Conservation (phyloP, 73 alveolate species). For the Effrenium voratum region DNA sequence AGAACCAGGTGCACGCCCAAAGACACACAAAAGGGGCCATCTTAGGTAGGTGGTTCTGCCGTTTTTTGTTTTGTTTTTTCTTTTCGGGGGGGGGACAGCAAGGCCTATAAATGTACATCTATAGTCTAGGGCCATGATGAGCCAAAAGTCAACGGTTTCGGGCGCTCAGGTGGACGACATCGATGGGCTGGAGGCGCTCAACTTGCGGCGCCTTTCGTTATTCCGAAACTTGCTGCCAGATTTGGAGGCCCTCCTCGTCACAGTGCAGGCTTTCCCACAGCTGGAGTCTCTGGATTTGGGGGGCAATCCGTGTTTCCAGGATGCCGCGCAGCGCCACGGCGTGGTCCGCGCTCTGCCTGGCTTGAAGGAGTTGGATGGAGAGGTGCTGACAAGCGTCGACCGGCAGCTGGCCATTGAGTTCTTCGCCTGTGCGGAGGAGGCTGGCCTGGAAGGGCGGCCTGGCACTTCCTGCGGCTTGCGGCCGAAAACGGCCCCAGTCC, state of each 20-base stretch:
- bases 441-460: slow-evolving; percentile 62
- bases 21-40: too few species aligned
- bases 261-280: background rate
- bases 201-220: slow-evolving; percentile 17
- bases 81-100: too few species aligned
- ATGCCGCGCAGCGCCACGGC: slow-evolving; percentile 50
- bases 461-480: slow-evolving; percentile 35
- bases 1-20: too few species aligned
- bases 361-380: slow-evolving; percentile 77
- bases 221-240: slow-evolving; percentile 49
- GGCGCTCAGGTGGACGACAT: slow-evolving; percentile 12
- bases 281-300: slow-evolving; percentile 60
- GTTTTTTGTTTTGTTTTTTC: too few species aligned
- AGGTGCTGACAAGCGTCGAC: slow-evolving; percentile 37
- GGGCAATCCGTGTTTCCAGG: slow-evolving; percentile 87
- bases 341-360: slow-evolving; percentile 40
- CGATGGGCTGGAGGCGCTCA: slow-evolving; percentile 38
- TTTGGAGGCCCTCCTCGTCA: slow-evolving; percentile 30
- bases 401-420: slow-evolving; percentile 87
- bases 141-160: too few species aligned
- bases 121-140: too few species aligned
- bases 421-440: slow-evolving; percentile 67
- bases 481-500: slow-evolving; percentile 63
- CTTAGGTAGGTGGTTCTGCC: too few species aligned
- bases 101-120: too few species aligned